Conservation (phyloP, 208 protist species). For the Leishmania aethiopica region DNA sequence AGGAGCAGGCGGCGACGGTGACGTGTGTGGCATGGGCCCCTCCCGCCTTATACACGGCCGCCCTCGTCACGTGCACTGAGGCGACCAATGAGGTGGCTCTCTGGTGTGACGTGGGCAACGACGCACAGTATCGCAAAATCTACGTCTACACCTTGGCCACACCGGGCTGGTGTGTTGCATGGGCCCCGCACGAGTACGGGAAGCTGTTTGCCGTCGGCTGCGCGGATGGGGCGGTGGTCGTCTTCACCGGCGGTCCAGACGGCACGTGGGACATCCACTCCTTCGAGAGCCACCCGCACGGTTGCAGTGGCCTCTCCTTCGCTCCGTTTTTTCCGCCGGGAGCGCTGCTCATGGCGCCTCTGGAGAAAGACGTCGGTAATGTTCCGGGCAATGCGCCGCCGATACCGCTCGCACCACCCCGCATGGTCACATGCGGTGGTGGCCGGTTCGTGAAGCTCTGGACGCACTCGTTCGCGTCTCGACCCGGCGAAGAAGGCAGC, state of each 20-base stretch:
- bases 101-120: constrained; percentile 56
- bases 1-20: constrained; percentile 46
- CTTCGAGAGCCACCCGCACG: constrained; percentile 54
- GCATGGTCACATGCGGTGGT: constrained; percentile 79
- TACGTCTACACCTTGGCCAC: constrained; percentile 52
- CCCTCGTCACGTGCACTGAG: constrained; percentile 69
- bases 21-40: constrained; percentile 83
- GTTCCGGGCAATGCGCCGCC: constrained; percentile 24
- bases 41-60: constrained; percentile 49
- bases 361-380: constrained; percentile 44
- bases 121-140: constrained; percentile 56
- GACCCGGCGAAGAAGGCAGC: constrained; percentile 7
- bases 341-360: constrained; percentile 63
- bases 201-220: constrained; percentile 81
- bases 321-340: constrained; percentile 72
- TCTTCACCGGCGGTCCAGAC: constrained; percentile 61
- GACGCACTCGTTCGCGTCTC: constrained; percentile 44
- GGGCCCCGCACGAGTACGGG: constrained; percentile 82
- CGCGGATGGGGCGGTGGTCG: constrained; percentile 59
- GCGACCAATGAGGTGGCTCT: constrained; percentile 49
- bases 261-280: constrained; percentile 65
- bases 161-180: constrained; percentile 65
- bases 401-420: constrained; percentile 58
- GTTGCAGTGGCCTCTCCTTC: constrained; percentile 67
- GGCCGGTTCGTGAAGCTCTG: constrained; percentile 60